A percentile compares a stretch with the other conserved stretches of the same genome.
These are phyloP conservation scores for Lactarius tabidus DNA, from an alignment of 768 basidiomycete species.

Conservation along the genomic window DNA sequence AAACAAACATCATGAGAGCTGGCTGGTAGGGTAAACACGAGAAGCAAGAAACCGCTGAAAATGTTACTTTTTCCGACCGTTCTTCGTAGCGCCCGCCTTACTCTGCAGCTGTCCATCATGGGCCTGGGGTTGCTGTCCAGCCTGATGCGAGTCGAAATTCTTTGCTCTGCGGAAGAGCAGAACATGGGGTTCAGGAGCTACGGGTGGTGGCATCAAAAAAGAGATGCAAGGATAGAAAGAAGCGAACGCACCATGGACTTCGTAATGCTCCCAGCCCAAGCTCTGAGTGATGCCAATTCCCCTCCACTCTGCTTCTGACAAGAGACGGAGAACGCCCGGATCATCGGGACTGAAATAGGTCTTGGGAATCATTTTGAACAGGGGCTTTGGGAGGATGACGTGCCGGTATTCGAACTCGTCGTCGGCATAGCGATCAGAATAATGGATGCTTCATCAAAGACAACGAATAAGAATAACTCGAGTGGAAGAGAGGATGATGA, in stretches of 20 bases:
- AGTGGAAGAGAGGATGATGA: conserved; percentile 19
- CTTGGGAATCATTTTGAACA: conserved; percentile 91
- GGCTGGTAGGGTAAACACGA: conserved; percentile 19
- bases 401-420: conserved; percentile 94
- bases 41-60: background rate
- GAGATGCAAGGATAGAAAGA: conserved; percentile 5
- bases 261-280: conserved; percentile 95
- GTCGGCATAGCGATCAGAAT: conserved; percentile 90
- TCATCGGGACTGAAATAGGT: conserved; percentile 70
- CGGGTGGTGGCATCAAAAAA: conserved; percentile 8
- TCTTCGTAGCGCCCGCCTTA: conserved; percentile 34
- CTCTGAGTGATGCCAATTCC: conserved; percentile 95
- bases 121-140: conserved; percentile 22
- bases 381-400: conserved; percentile 92
- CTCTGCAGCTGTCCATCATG: conserved; percentile 25
- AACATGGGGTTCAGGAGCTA: conserved; percentile 91
- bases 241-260: conserved; percentile 74
- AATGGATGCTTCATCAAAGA: conserved; percentile 60
- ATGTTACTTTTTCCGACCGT: conserved; percentile 41
- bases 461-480: conserved; percentile 3
- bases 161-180: conserved; percentile 85
- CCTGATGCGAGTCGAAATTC: conserved; percentile 44
- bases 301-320: conserved; percentile 90
- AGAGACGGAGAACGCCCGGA: conserved; percentile 72
- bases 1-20: conserved; percentile 28